Evolutionary conservation across 768 basidiomycete genomes (phyloP), one percentile per base, ranked within the genome.

Genomic region (Termitomyces sp.): DNA sequence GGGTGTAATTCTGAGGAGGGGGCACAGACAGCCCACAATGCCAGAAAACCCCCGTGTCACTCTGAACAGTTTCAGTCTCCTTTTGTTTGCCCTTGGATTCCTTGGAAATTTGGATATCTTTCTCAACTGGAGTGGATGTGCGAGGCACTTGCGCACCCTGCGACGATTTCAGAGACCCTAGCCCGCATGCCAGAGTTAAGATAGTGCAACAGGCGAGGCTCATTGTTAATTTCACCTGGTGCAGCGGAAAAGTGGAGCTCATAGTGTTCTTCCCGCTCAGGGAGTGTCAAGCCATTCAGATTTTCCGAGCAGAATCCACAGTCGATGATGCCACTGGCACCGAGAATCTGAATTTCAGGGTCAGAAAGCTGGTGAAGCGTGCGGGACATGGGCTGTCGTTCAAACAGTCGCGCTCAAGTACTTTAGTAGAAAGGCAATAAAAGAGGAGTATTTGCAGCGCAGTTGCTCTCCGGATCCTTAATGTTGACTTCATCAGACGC

Each of bases 11-110:
- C 4, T 62, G 57, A 3, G 75, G 74, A 10, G 88, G 86, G 3
- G 74, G 57, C 2, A 57, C 67, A 2, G 68, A 59, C 58, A 76
- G 74, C 5, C 81, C 62, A 14, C 82, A 70, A 68, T 85, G 75
- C 91, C 91, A 93, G 68, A 91, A 92, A 3, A 72, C 58, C 61
- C 89, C 88, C 43, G 66, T 66, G 36, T 74, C 73, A 58, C 64
- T 67, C n/a, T 57, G 58, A 55, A 30, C 35, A 48, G 40, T 49
- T 20, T 30, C 26, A 14, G 7, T 66, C 43, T 65, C 56, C 55
- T 63, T 60, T 50, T 56, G 26, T 46, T 61, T 60, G 40, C 57
- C 48, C 50, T 44, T 55, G 23, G 23, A 40, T 35, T n/a, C 41
- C 46, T 44, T 55, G 14, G 32, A 49, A 58, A 10, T 9, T 20